Evolutionary conservation across 305 asterid species (phyloP).

Genomic region (Fraxinus angustifolia): DNA sequence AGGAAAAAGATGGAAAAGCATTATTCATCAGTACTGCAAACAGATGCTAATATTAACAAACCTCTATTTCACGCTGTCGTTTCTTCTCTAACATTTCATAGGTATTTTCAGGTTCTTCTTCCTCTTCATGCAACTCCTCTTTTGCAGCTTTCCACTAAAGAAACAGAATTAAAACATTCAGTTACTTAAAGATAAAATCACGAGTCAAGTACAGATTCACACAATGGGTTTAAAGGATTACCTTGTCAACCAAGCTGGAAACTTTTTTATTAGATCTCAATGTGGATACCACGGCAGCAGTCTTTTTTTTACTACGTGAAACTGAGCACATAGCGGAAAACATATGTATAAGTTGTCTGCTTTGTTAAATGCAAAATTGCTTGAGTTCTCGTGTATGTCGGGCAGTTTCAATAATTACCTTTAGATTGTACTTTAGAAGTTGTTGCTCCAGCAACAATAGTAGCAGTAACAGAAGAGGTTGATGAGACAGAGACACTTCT

Average conservation of each 20-base stretch:
- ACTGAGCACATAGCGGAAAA: conserved; percentile 37
- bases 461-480: conserved; percentile 37
- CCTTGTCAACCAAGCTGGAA: conserved; percentile 97
- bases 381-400: conserved; percentile 6
- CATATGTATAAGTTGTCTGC: conserved; percentile 20
- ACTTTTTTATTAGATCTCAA: conserved; percentile 92
- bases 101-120: conserved; percentile 77
- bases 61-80: conserved; percentile 90
- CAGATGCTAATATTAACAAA: conserved; percentile 24
- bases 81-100: conserved; percentile 75
- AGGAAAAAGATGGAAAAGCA: background rate
- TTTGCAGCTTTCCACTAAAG: conserved; percentile 98
- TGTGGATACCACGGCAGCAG: conserved; percentile 62
- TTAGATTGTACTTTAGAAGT: conserved; percentile 60
- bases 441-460: conserved; percentile 42
- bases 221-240: conserved; percentile 25
- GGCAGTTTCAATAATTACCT: conserved; percentile 41
- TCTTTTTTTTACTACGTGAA: conserved; percentile 65
- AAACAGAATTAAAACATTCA: conserved; percentile 6
- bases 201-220: background rate
- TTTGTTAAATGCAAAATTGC: conserved; percentile 7
- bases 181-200: background rate
- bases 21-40: background rate
- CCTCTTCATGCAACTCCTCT: conserved; percentile 79
- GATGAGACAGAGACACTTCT: conserved; percentile 39